Evolutionary conservation across 306 rosid genomes (phyloP).

Genomic region (Sicyos edulis): DNA sequence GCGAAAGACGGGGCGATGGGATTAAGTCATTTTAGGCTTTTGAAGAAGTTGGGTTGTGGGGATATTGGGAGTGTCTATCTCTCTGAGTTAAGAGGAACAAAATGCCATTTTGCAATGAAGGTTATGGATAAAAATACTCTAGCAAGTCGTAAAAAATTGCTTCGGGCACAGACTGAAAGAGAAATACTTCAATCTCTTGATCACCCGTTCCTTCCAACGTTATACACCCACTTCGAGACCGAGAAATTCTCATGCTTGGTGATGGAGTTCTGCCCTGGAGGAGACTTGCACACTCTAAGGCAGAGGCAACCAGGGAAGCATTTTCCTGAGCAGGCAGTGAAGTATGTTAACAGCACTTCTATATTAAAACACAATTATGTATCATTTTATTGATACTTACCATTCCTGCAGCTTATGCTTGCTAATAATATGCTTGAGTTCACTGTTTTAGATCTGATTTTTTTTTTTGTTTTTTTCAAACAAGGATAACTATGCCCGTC

Average conservation of each 20-base stretch:
- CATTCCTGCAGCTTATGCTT: neutral
- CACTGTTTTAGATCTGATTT: too few relatives aligned
- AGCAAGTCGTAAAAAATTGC: conserved; percentile 86
- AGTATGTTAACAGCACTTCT: conserved; percentile 42
- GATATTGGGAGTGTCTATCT: conserved; percentile 98
- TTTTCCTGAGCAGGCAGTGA: conserved; percentile 98
- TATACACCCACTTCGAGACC: conserved; percentile 93
- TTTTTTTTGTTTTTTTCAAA: too few relatives aligned
- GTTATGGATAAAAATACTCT: conserved; percentile 98
- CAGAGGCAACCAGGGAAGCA: conserved; percentile 98
- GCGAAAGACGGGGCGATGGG: conserved; percentile 76
- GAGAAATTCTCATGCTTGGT: conserved; percentile 98
- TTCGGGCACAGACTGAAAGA: conserved; percentile 96
- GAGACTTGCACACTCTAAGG: conserved; percentile 91
- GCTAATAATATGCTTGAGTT: too few relatives aligned
- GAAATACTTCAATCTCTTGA: conserved; percentile 93
- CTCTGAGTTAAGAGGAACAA: conserved; percentile 91
- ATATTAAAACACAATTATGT: neutral
- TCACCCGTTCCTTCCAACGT: conserved; percentile 93
- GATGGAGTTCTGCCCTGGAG: conserved; percentile 99
- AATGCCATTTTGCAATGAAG: conserved; percentile 95
- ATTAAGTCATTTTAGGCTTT: conserved; percentile 75
- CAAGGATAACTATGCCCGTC: too few relatives aligned
- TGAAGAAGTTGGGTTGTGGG: conserved; percentile 96
- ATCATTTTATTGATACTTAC: neutral